Evolutionary conservation across 2,329 filamentous ascomycete genomes (phyloP).

Genomic region (Alternaria novae-zelandiae): DNA sequence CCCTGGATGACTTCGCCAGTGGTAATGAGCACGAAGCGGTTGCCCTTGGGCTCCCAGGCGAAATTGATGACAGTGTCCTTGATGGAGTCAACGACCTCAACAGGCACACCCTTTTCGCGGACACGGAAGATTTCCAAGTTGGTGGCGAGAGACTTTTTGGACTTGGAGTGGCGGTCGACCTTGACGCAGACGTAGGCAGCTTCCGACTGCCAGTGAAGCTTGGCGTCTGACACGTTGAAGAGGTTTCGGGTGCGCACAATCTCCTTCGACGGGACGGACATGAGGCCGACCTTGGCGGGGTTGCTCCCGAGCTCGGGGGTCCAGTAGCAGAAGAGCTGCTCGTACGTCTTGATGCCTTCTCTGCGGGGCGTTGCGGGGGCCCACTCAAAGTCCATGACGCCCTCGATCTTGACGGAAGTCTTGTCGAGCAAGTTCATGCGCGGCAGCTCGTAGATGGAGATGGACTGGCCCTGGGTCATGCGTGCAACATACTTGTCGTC

Average conservation of each 20-base stretch:
- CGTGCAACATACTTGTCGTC: constrained; percentile 97
- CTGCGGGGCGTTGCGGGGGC: constrained; percentile 81
- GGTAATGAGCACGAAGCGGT: constrained; percentile 96
- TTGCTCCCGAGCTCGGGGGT: constrained; percentile 98
- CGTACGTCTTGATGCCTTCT: constrained; percentile 86
- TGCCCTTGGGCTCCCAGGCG: constrained; percentile 97
- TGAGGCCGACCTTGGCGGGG: constrained; percentile 93
- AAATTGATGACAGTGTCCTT: constrained; percentile 99
- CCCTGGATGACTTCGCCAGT: constrained; percentile 81
- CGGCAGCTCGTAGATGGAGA: constrained; percentile 89
- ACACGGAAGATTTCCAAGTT: constrained; percentile 99
- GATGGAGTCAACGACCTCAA: constrained; percentile 96
- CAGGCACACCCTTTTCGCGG: constrained; percentile 95
- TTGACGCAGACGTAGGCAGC: constrained; percentile 95
- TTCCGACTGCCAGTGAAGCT: constrained; percentile 98
- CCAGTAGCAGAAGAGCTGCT: constrained; percentile 98
- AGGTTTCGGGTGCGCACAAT: constrained; percentile 93
- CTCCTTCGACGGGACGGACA: constrained; percentile 95
- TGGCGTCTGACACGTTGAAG: constrained; percentile 97
- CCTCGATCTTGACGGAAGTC: constrained; percentile 93
- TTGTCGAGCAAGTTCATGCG: constrained; percentile 91
- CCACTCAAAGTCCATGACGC: constrained; percentile 98
- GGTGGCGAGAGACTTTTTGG: constrained; percentile 96
- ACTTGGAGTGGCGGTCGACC: constrained; percentile 98
- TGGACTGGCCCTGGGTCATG: constrained; percentile 84